Percentiles rank a stretch among this genome's conserved stretches.
phyloP scores from a whole-genome alignment of 1,139 yeast genomes.

The Taphrina confusa region DNA sequence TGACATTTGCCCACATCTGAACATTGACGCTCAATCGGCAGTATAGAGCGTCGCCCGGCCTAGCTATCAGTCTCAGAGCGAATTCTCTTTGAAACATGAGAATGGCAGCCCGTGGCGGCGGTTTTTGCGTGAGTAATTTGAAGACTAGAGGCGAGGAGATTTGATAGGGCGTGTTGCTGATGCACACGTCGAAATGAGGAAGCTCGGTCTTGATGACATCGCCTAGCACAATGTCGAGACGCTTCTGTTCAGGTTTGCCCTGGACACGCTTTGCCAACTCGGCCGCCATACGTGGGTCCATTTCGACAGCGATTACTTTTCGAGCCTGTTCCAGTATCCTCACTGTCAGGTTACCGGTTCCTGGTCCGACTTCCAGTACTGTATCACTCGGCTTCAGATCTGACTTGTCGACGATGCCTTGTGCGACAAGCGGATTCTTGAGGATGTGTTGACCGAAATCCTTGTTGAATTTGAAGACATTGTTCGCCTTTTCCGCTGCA shows the following conservation, averaged over 20 bases:
- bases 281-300: constrained; percentile 99
- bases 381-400: constrained; percentile 86
- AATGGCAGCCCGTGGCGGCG: constrained; percentile 92
- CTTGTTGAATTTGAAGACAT: constrained; percentile 65
- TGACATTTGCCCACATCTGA: constrained; percentile 98
- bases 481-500: constrained; percentile 36
- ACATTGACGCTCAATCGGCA: constrained; percentile 94
- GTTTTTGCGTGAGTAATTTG: constrained; percentile 83
- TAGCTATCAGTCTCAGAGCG: constrained; percentile 85
- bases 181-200: constrained; percentile 94
- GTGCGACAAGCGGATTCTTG: constrained; percentile 94
- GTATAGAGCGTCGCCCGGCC: constrained; percentile 92
- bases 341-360: constrained; percentile 97
- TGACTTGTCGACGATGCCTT: constrained; percentile 97
- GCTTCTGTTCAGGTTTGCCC: constrained; percentile 89
- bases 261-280: constrained; percentile 96
- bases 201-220: constrained; percentile 95
- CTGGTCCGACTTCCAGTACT: constrained; percentile 97
- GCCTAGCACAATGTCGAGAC: constrained; percentile 85
- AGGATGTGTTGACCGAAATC: constrained; percentile 95
- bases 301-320: constrained; percentile 90
- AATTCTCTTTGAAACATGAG: constrained; percentile 98
- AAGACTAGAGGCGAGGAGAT: constrained; percentile 95
- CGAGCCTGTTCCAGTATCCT: constrained; percentile 88
- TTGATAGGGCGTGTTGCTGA: constrained; percentile 96